Evolutionary conservation across 495 filamentous ascomycete genomes (phyloP), one percentile per base, ranked within the genome.

Genomic region (Penicillium antarcticum): DNA sequence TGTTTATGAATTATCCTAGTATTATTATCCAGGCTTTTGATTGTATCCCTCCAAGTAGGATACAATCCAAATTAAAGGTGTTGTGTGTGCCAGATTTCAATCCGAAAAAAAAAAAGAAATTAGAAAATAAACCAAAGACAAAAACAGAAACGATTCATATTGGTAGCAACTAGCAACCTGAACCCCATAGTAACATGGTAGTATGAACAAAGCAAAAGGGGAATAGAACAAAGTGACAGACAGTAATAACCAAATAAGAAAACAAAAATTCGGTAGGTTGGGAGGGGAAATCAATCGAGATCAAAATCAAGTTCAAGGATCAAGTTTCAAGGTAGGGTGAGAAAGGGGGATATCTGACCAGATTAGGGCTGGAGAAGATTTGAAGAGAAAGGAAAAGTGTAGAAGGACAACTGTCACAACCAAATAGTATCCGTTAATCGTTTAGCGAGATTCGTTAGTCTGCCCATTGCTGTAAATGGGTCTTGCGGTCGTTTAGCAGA

Each of bases 191-290:
- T 24, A 42, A 34, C 52, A 61, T 47, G 49, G 21, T 44, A 62
- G 52, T 52, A 66, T 29, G 26, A 29, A 23, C 21, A 23, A 29
- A 29, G 54, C 62, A 55, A 66, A 63, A 66, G 62, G 62, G 62
- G 62, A 66, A 66, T 66, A 66, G 56, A 63, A 60, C 62, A 63
- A 56, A 36, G 48, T 51, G 36, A 52, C 16, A 45, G 39, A 48
- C 51, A 48, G 14, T 48, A 50, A 17, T 9, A 42, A 34, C 43
- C 13, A 56, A 23, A 45, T 5, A 43, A 53, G 18, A 45, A 31
- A 37, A 23, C 52, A 49, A 21, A 49, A 8, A 44, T 43, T 36
- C 5, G 34, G 35, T 41, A 51, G 47, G 34, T 19, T 35, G 42
- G 18, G 33, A 47, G 37, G 17, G 5, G 45, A 53, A 50, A 44